Conservation (phyloP, 2,329 filamentous ascomycete genomes). For the Cyphellophora attinorum region DNA sequence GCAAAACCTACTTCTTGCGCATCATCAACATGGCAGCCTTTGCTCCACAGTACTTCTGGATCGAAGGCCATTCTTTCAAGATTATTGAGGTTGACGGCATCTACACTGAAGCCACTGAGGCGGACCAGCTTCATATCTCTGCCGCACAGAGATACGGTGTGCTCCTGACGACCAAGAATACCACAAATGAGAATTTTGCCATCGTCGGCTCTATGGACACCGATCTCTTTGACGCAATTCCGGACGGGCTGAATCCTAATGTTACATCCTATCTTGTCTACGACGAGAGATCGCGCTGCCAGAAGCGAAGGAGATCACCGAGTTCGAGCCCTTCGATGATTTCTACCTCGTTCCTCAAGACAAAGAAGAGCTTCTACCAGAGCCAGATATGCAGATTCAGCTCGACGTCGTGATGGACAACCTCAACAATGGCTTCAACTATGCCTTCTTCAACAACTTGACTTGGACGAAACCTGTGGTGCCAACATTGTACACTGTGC, state of each 20-base stretch:
- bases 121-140: slow-evolving; percentile 56
- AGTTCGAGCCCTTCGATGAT: slow-evolving; percentile 65
- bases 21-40: slow-evolving; percentile 67
- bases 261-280: slow-evolving; percentile 49
- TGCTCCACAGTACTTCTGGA: slow-evolving; percentile 38
- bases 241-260: slow-evolving; percentile 54
- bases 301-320: slow-evolving; percentile 45
- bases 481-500: slow-evolving; percentile 66
- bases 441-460: slow-evolving; percentile 64
- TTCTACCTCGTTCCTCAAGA: slow-evolving; percentile 59
- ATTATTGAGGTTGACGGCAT: slow-evolving; percentile 67
- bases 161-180: slow-evolving; percentile 51
- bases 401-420: slow-evolving; percentile 60
- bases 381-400: slow-evolving; percentile 54
- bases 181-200: slow-evolving; percentile 54
- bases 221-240: slow-evolving; percentile 60
- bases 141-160: slow-evolving; percentile 55
- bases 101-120: slow-evolving; percentile 52
- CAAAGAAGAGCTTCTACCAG: slow-evolving; percentile 46
- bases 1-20: slow-evolving; percentile 63
- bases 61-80: slow-evolving; percentile 48
- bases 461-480: slow-evolving; percentile 68
- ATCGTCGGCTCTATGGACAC: slow-evolving; percentile 63
- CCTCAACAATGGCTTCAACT: slow-evolving; percentile 51
- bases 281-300: slow-evolving; percentile 37